Conservation (phyloP, 1,284 basidiomycete species). For the Pseudozyma hubeiensis region DNA sequence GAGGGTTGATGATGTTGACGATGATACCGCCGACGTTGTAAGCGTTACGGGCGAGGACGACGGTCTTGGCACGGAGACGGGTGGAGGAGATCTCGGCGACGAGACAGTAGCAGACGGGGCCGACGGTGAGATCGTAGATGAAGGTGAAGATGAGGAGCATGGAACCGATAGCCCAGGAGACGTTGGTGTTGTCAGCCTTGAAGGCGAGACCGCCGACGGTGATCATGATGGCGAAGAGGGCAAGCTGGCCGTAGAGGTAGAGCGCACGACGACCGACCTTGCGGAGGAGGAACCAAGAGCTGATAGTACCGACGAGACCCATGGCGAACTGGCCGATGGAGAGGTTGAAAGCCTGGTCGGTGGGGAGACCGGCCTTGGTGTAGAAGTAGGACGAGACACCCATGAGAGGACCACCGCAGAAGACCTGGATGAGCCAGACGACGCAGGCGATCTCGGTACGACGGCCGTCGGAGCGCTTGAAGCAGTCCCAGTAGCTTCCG, state of each 20-base stretch:
- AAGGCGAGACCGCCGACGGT: conserved; percentile 71
- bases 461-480: conserved; percentile 70
- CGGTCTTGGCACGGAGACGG: conserved; percentile 72
- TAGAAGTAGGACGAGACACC: conserved; percentile 69
- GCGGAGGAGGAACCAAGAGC: conserved; percentile 70
- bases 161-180: conserved; percentile 69
- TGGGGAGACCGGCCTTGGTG: conserved; percentile 70
- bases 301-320: conserved; percentile 69
- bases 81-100: conserved; percentile 72
- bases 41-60: conserved; percentile 71
- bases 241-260: conserved; percentile 71
- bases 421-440: conserved; percentile 68
- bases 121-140: conserved; percentile 69
- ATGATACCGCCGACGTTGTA: conserved; percentile 69
- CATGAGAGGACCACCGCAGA: conserved; percentile 67
- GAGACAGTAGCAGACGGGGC: conserved; percentile 70
- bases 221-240: conserved; percentile 70
- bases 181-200: conserved; percentile 31
- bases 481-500: conserved; percentile 70
- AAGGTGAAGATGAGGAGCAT: conserved; percentile 71
- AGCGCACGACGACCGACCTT: conserved; percentile 70
- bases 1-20: conserved; percentile 71
- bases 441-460: conserved; percentile 70
- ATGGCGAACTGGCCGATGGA: conserved; percentile 69
- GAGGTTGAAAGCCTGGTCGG: conserved; percentile 69